phyloP scores from a whole-genome alignment of 2,329 filamentous ascomycete species.

The Phaeophleospora eucalypticola region DNA sequence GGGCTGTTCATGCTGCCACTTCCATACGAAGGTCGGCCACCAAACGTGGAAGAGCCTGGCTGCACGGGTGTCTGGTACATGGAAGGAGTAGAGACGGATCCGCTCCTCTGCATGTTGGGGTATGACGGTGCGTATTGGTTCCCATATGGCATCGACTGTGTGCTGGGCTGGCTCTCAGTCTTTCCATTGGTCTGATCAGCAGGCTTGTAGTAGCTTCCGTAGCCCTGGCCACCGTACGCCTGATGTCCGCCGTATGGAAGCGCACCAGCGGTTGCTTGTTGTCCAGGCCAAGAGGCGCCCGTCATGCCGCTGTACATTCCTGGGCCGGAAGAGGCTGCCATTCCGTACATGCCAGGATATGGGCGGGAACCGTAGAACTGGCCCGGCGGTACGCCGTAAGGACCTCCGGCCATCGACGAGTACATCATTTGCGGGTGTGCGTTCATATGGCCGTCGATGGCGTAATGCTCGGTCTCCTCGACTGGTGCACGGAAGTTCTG shows the following conservation, averaged over 20 bases:
- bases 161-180: constrained; percentile 21
- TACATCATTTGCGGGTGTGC: constrained; percentile 35
- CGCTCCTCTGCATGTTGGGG: constrained; percentile 24
- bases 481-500: constrained; percentile 39
- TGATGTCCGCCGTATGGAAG: constrained; percentile 24
- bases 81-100: constrained; percentile 22
- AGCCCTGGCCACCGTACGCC: constrained; percentile 24
- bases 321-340: constrained; percentile 21
- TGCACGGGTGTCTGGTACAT: constrained; percentile 31
- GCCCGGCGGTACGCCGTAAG: constrained; percentile 29
- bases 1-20: constrained; percentile 21
- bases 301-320: constrained; percentile 28
- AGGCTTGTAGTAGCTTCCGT: constrained; percentile 27
- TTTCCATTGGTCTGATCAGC: constrained; percentile 26
- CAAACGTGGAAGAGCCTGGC: constrained; percentile 22
- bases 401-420: constrained; percentile 23
- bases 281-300: constrained; percentile 24
- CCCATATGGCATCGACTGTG: constrained; percentile 27
- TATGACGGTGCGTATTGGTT: constrained; percentile 27
- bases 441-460: constrained; percentile 33
- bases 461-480: constrained; percentile 36
- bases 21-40: constrained; percentile 25
- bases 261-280: constrained; percentile 22
- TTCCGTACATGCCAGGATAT: constrained; percentile 31
- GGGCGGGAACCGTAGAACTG: constrained; percentile 29